Conservation (phyloP, 1,284 basidiomycete genomes). For the Ustilago tritici region DNA sequence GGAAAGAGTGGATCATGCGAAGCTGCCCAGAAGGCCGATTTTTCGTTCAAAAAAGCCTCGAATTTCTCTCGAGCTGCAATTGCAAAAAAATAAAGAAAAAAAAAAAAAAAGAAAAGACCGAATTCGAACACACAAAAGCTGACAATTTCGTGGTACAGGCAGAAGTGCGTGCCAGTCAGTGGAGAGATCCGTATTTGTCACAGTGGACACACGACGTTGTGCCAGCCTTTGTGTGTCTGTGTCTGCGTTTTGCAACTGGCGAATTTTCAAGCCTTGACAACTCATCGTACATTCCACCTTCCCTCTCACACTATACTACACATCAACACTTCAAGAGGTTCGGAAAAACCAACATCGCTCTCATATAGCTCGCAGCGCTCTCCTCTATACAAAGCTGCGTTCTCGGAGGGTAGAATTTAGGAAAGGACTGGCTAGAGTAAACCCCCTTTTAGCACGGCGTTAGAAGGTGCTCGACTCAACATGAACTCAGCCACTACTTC, state of each 20-base stretch:
- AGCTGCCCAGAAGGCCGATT: neutral
- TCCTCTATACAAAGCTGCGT: conserved; percentile 2
- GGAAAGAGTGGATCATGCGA: conserved; percentile 8
- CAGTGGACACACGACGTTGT: neutral
- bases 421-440: neutral
- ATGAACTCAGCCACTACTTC: conserved; percentile 24
- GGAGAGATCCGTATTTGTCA: conserved; percentile 26
- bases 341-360: neutral
- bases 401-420: conserved; percentile 1
- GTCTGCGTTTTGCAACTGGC: conserved; percentile 1
- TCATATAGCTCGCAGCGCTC: neutral
- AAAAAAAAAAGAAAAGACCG: neutral
- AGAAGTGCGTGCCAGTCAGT: conserved; percentile 2
- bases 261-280: neutral
- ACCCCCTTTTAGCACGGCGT: conserved; percentile 1
- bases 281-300: neutral
- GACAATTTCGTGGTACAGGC: neutral
- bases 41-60: neutral
- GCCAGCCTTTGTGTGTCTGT: neutral
- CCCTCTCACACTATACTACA: neutral
- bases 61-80: neutral
- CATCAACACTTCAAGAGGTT: neutral
- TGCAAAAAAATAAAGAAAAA: neutral
- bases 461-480: conserved; percentile 3
- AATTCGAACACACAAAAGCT: neutral